A percentile compares a stretch with the other conserved stretches of the same genome.
Conservation (phyloP, 208 protist species). For the Trypanosoma vivax region DNA sequence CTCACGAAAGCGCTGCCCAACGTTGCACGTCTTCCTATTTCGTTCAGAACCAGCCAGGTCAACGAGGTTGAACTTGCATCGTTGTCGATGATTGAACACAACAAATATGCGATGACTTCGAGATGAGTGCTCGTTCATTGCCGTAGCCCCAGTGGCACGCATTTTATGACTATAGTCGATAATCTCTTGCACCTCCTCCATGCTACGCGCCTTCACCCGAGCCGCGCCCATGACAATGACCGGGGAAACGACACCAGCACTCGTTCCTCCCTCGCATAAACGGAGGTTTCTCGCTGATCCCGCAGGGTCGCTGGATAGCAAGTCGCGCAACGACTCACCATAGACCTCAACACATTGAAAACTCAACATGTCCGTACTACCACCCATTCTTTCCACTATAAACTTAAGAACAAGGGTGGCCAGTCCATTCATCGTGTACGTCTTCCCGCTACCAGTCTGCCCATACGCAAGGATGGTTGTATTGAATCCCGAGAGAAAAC, state of each 20-base stretch:
- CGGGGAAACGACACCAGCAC: background rate
- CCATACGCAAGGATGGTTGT: constrained; percentile 91
- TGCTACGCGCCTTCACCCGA: constrained; percentile 35
- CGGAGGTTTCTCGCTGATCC: constrained; percentile 27
- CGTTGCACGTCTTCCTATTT: constrained; percentile 77
- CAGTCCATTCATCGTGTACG: constrained; percentile 83
- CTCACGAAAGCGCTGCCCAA: constrained; percentile 84
- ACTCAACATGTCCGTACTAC: constrained; percentile 32
- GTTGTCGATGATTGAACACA: constrained; percentile 56
- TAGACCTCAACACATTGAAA: constrained; percentile 93
- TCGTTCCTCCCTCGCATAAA: constrained; percentile 28
- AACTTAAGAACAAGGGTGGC: constrained; percentile 72
- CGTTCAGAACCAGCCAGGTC: constrained; percentile 91
- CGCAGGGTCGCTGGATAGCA: constrained; percentile 48
- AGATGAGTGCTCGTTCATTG: constrained; percentile 83
- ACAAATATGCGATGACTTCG: constrained; percentile 92
- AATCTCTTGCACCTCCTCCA: constrained; percentile 55
- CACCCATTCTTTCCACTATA: constrained; percentile 56
- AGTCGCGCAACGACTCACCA: constrained; percentile 88
- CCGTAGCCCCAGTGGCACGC: constrained; percentile 85
- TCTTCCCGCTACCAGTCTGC: constrained; percentile 94
- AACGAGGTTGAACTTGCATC: constrained; percentile 86
- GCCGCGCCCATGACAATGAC: constrained; percentile 51
- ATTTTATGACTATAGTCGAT: constrained; percentile 65
- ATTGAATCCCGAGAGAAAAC: constrained; percentile 87